Evolutionary conservation across 176 grass and related monocot species (phyloP).

Genomic region (Paspalum vaginatum): DNA sequence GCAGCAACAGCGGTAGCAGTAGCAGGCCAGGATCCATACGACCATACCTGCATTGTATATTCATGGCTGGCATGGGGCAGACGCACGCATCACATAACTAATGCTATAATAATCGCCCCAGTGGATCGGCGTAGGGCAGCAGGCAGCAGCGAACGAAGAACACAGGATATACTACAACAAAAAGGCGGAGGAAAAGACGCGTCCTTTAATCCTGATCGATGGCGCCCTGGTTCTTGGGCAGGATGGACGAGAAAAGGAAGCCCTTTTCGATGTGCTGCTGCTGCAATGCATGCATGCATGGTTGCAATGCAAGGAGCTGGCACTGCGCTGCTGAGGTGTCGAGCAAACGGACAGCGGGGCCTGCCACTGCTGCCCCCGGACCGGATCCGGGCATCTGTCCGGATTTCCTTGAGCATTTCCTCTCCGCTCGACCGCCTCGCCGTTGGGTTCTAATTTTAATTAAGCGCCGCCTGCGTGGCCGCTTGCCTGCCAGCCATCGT

Average conservation of each 20-base stretch:
- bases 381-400: constrained; percentile 40
- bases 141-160: too few species aligned
- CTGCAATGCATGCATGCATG: neutral
- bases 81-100: too few species aligned
- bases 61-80: too few species aligned
- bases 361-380: neutral
- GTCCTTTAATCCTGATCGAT: neutral
- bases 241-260: constrained; percentile 29
- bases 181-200: neutral
- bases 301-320: neutral
- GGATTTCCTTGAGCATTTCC: constrained; percentile 22
- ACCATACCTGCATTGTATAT: too few species aligned
- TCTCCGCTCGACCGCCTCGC: neutral
- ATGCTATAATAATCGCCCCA: too few species aligned
- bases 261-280: neutral
- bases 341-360: constrained; percentile 15
- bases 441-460: neutral
- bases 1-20: too few species aligned
- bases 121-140: too few species aligned
- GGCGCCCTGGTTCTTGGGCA: constrained; percentile 22
- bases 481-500: constrained; percentile 24
- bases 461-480: constrained; percentile 6
- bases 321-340: constrained; percentile 13
- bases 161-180: neutral
- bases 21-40: too few species aligned